phyloP scores from a whole-genome alignment of 2,329 filamentous ascomycete genomes.

The Ambrosiella xylebori region DNA sequence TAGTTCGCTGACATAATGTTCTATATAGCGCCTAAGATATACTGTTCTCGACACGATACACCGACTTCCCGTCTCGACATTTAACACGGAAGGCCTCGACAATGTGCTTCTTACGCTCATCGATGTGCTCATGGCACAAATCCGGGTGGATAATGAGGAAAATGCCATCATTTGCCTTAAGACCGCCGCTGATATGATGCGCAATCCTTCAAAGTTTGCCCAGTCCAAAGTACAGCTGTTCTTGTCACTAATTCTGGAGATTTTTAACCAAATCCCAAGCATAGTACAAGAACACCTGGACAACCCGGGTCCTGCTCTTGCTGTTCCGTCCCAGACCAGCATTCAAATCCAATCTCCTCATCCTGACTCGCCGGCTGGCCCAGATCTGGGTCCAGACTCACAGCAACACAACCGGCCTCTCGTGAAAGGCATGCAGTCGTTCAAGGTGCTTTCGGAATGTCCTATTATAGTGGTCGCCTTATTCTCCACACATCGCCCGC shows the following conservation, averaged over 20 bases:
- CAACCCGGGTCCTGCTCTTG: constrained; percentile 43
- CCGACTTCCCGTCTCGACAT: constrained; percentile 55
- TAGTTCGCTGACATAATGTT: background rate
- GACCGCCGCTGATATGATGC: constrained; percentile 90
- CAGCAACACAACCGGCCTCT: constrained; percentile 59
- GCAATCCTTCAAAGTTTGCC: constrained; percentile 75
- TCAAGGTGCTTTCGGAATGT: constrained; percentile 95
- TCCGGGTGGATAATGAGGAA: constrained; percentile 89
- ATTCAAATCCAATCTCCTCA: constrained; percentile 69
- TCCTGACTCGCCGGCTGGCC: constrained; percentile 75
- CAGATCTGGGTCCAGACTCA: constrained; percentile 66
- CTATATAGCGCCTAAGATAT: constrained; percentile 62
- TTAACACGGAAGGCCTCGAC: constrained; percentile 64
- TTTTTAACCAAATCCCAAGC: constrained; percentile 88
- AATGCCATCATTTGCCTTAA: constrained; percentile 98
- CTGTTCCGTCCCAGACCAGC: constrained; percentile 39
- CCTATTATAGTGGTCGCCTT: constrained; percentile 98
- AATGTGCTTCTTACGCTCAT: constrained; percentile 77
- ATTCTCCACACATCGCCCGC: constrained; percentile 76
- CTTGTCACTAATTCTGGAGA: constrained; percentile 77
- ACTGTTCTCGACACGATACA: constrained; percentile 90
- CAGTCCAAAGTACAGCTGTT: constrained; percentile 70
- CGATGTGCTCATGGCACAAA: constrained; percentile 74
- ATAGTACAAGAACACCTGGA: constrained; percentile 94
- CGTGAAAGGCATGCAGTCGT: constrained; percentile 90